phyloP scores from a whole-genome alignment of 1,284 basidiomycete genomes.

The Austroboletus rostrupii region DNA sequence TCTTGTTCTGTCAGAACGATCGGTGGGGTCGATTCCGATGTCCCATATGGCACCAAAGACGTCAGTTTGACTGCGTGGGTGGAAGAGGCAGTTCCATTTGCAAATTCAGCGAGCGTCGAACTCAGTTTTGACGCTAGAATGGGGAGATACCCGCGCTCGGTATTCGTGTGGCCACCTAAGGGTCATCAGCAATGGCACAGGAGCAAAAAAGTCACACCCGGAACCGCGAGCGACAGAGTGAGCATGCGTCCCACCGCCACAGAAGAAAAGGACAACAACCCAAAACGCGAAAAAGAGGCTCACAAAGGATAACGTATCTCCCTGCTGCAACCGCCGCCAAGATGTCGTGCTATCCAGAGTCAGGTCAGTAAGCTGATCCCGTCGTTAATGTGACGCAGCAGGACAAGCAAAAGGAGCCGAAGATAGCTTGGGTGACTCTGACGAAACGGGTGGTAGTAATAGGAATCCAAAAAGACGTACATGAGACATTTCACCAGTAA shows the following conservation, averaged over 20 bases:
- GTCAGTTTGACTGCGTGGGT: conserved; percentile 31
- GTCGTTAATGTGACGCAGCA: conserved; percentile 12
- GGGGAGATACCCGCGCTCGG: conserved; percentile 83
- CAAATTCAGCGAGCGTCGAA: conserved; percentile 29
- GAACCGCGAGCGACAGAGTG: conserved; percentile 13
- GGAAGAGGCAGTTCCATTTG: conserved; percentile 16
- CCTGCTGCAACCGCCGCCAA: conserved; percentile 72
- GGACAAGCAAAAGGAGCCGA: conserved; percentile 5
- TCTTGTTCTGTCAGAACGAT: conserved; percentile 29
- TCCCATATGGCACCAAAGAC: conserved; percentile 31
- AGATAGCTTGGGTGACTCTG: background rate
- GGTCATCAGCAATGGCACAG: conserved; percentile 7
- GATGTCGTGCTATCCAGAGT: conserved; percentile 66
- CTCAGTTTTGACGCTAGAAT: conserved; percentile 61
- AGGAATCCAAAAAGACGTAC: conserved; percentile 42
- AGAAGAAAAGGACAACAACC: conserved; percentile 6
- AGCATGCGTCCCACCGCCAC: conserved; percentile 8
- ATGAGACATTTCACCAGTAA: conserved; percentile 92
- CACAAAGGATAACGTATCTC: conserved; percentile 76
- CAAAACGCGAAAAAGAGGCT: conserved; percentile 22
- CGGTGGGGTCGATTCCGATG: conserved; percentile 8
- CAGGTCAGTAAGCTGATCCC: conserved; percentile 9
- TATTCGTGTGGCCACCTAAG: conserved; percentile 78
- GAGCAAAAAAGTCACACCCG: conserved; percentile 10
- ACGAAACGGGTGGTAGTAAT: background rate